Base-by-base conservation (phyloP, 1,284 basidiomycete genomes). In the Xerocomus amazonicus region DNA sequence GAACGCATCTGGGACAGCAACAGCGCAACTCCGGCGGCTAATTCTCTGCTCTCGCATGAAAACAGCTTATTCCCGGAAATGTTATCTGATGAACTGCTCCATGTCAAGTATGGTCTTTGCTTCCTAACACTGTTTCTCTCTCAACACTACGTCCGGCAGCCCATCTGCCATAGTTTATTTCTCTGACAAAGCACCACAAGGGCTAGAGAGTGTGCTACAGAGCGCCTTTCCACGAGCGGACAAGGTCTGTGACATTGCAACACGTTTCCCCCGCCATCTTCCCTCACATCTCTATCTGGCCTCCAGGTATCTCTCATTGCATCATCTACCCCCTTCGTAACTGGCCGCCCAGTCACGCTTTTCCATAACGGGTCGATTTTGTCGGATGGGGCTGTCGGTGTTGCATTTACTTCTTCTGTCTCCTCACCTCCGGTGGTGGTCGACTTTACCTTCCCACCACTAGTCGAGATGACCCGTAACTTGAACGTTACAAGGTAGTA, bases 281-380 rank as follows among this genome's bases (percentile, higher is more conserved):
- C 28, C 40, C 9, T 43, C 42, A 42, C 28, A 16, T 2, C 19
- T 6, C 33, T 28, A 1, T 50, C 6, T 43, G 23, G 23, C 26
- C 31, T 32, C 12, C 58, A 90, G 83, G 67, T 90, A 33, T 90
- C 90, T 13, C 73, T 92, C 17, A 66, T 88, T 12, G 85, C 84
- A 0, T 77, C 90, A 0, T 85, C 87, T 0, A 95, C 92, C 0
- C 91, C 92, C 0, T 95, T 95, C 65, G 73, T 92, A 17, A 94
- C 90, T 0, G 90, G 89, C 9, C 73, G 86, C 17, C 86, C 87
- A 2, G 81, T 87, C 43, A 94, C 92, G 0, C 70, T 95, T 2
- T 83, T 92, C 56, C 70, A 79, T 54, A 79, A 83, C 45, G 70
- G 72, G 28, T 61, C 73, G 3, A 76, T 90, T 19, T 68, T 79